These are phyloP conservation scores for Spirogloea muscicola DNA, from an alignment of 139 green algal species.

Conservation along the genomic window DNA sequence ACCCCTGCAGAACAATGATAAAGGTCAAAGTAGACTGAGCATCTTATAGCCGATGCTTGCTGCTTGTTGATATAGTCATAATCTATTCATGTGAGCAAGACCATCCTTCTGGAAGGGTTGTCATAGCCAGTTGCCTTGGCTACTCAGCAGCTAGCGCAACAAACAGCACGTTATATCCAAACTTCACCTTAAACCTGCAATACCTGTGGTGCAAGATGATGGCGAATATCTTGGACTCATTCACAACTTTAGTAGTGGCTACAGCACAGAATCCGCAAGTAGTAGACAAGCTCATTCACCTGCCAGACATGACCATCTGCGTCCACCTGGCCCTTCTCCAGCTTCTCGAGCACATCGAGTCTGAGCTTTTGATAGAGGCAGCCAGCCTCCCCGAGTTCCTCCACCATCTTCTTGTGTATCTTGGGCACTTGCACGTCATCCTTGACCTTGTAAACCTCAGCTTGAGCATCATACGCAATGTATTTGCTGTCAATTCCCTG, in stretches of 20 bases:
- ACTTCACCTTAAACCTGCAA: no score
- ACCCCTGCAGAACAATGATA: no score
- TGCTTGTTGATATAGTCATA: no score
- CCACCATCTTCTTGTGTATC: not conserved
- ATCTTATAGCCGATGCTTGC: no score
- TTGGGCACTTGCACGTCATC: not conserved
- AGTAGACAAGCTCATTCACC: constrained; percentile 57
- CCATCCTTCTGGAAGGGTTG: no score
- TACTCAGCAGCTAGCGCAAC: no score
- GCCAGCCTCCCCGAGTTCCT: constrained; percentile 43
- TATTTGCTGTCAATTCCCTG: constrained; percentile 69
- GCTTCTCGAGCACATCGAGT: not conserved
- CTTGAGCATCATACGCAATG: constrained; percentile 40
- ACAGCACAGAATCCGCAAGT: constrained; percentile 71
- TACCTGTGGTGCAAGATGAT: no score
- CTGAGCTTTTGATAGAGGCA: constrained; percentile 42
- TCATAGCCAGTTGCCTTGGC: no score
- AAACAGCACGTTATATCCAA: no score
- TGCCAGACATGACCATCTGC: constrained; percentile 58
- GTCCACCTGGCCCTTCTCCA: not conserved
- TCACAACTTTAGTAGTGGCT: constrained; percentile 81
- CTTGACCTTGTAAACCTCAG: constrained; percentile 20
- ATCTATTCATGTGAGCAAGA: no score
- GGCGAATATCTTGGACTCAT: constrained; percentile 60
- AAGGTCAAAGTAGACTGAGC: no score